A percentile compares a stretch with the other conserved stretches of the same genome.
Conservation (phyloP, 2,329 filamentous ascomycete genomes). For the Aspergillus sp. region DNA sequence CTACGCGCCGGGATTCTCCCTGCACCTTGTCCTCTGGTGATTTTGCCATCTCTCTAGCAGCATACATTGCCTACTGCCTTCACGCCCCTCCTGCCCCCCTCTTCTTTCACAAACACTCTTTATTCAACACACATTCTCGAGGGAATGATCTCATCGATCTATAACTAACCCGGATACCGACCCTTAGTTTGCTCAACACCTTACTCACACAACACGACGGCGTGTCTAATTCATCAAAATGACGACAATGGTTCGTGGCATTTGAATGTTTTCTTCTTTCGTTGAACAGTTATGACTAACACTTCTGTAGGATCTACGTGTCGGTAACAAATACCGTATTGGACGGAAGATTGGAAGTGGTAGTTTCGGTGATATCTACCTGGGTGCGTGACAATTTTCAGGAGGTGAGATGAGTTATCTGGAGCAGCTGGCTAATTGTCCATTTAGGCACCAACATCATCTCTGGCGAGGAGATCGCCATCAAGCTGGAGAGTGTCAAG, state of each 20-base stretch:
- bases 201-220: conserved; percentile 33
- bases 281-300: conserved; percentile 12
- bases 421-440: conserved; percentile 15
- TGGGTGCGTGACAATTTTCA: conserved; percentile 57
- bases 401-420: background rate
- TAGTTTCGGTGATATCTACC: conserved; percentile 97
- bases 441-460: conserved; percentile 94
- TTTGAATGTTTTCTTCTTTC: background rate
- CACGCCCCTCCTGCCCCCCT: background rate
- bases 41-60: background rate
- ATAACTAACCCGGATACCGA: background rate
- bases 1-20: background rate
- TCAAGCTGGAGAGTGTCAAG: conserved; percentile 99
- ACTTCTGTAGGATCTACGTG: conserved; percentile 83
- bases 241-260: conserved; percentile 42
- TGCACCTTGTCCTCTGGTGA: background rate
- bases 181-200: conserved; percentile 15
- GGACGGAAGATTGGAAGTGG: conserved; percentile 98
- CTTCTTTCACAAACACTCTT: background rate
- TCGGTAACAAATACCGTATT: conserved; percentile 99
- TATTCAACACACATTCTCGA: background rate
- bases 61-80: background rate
- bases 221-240: conserved; percentile 32
- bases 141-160: background rate
- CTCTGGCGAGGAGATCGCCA: conserved; percentile 98